Evolutionary conservation across 2,329 filamentous ascomycete species (phyloP), one percentile per base, ranked within the genome.

Genomic region (Alternaria angustiovoidea): DNA sequence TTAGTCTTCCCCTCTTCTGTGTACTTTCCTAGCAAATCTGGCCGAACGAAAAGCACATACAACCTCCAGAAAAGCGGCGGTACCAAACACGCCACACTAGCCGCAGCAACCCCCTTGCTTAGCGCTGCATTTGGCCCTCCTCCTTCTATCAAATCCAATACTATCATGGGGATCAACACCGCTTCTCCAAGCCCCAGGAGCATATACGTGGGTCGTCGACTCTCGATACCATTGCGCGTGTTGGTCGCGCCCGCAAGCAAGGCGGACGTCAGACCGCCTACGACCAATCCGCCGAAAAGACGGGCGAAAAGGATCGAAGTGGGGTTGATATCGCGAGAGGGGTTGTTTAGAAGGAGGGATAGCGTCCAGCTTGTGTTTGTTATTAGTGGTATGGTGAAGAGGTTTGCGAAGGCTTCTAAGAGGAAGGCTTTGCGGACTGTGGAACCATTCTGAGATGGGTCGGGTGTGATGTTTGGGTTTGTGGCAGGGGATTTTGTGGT

Each of bases 381-480:
- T 24, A 73, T 65, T 4, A 73, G 59, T 7, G 68, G 71, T 7
- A 72, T 64, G 9, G 65, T 71, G 61, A 72, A 72, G 55, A 74
- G 66, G 28, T 73, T 73, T 22, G 68, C 68, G 43, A 68, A 51
- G 38, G 68, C 71, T 64, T 74, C 71, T 16, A 66, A 36, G 28
- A 74, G 57, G 41, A 74, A 74, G 39, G 71, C 71, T 54, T 66
- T 72, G 51, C 70, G 67, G 57, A 73, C 70, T n/a, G 44, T 64
- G 9, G 69, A 69, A 48, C 61, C 65, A 28, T 56, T 44, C 9
- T 60, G 32, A 5, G 42, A n/a, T 5, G 66, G 61, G 16, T 66
- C 58, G 2, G 67, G 65, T 26, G 39, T 63, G 30, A 71, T 65
- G 20, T n/a, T 39, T 24, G 66, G 66, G 28, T 70, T 72, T 28